A percentile compares a stretch with the other conserved stretches of the same genome.
These are phyloP conservation scores for Malassezia vespertilionis DNA, from an alignment of 1,284 basidiomycete species.

Conservation along the genomic window DNA sequence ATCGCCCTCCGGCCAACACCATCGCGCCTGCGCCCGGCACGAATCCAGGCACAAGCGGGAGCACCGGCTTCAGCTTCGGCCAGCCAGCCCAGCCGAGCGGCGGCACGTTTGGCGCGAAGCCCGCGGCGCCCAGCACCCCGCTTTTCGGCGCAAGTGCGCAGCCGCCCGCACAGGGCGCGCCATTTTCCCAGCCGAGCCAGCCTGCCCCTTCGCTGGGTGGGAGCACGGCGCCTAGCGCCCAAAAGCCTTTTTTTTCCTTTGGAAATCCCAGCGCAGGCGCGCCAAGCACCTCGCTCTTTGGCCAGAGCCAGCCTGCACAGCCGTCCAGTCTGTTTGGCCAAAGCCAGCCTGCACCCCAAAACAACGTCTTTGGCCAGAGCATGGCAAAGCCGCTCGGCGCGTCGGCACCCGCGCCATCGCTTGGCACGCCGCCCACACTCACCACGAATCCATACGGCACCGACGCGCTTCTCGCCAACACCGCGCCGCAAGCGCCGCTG, in stretches of 20 bases:
- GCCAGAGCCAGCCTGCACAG: conserved; percentile 13
- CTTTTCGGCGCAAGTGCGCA: conserved; percentile 41
- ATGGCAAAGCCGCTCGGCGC: conserved; percentile 15
- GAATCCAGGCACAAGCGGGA: too few species aligned
- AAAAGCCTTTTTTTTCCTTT: conserved; percentile 40
- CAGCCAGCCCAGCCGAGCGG: conserved; percentile 13
- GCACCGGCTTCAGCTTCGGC: conserved; percentile 16
- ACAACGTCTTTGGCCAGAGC: conserved; percentile 19
- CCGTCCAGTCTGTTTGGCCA: conserved; percentile 48
- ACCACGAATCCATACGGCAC: conserved; percentile 75
- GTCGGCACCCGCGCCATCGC: conserved; percentile 8
- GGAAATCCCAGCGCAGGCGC: conserved; percentile 23
- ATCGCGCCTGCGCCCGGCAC: too few species aligned
- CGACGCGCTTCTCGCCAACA: conserved; percentile 54
- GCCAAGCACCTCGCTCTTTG: conserved; percentile 48
- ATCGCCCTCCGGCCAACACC: conserved; percentile 31
- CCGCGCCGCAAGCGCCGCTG: conserved; percentile 26
- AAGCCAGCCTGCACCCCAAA: conserved; percentile 23
- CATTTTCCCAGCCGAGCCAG: not conserved
- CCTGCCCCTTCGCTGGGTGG: not conserved
- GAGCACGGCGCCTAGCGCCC: too few species aligned
- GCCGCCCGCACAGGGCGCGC: conserved; percentile 25
- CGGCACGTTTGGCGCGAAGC: conserved; percentile 40
- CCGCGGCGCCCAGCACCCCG: conserved; percentile 25
- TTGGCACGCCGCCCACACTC: conserved; percentile 51